Base-by-base conservation (phyloP, 371 early-diverging fungal genomes). In the Rhizomucor miehei region DNA sequence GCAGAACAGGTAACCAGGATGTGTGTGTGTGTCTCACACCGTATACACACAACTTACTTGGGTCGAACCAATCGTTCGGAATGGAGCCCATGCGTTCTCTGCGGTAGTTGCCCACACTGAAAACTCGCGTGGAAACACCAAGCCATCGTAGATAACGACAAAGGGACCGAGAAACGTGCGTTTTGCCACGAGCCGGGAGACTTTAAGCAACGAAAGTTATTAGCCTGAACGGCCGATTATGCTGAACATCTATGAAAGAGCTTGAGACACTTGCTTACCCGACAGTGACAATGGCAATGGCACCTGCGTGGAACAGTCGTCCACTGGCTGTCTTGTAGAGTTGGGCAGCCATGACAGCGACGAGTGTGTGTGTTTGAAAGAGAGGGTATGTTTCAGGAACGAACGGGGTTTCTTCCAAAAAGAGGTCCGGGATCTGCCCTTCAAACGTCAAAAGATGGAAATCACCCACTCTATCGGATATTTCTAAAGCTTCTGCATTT, bases 41-140 rank as follows among this genome's bases (percentile, higher is more conserved):
- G n/a, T n/a, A n/a, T n/a, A n/a, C n/a, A n/a, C n/a, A n/a, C n/a
- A 57, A 57, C 63, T 65, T 82, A 84, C 89, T 74, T 39, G 93
- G 91, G 62, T 93, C 91, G 69, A 96, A 97, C 80, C 91, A 94
- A 60, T 88, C 87, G 45, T 82, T 79, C 5, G 89, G 78, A 48
- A 77, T 61, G 37, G 77, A 79, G n/a, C 96, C 93, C 49, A 89
- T 77, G 38, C 89, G 81, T 56, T 89, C 81, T 39, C 98, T 82
- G 24, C 99, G 85, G 66, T 98, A 98, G 63, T 94, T 90, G 50
- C 98, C 99, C 23, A 99, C 98, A 61, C 97, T 99, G 75, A 98
- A 99, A 34, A 97, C 93, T 65, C 86, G 85, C 44, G 93, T 87
- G n/a, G 83, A 79, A 44, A 96, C 90, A 35, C 98, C 95, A 36